A percentile compares a stretch with the other conserved stretches of the same genome.
Conservation (phyloP, 2,329 filamentous ascomycete species). For the Herpotrichia juniperi region DNA sequence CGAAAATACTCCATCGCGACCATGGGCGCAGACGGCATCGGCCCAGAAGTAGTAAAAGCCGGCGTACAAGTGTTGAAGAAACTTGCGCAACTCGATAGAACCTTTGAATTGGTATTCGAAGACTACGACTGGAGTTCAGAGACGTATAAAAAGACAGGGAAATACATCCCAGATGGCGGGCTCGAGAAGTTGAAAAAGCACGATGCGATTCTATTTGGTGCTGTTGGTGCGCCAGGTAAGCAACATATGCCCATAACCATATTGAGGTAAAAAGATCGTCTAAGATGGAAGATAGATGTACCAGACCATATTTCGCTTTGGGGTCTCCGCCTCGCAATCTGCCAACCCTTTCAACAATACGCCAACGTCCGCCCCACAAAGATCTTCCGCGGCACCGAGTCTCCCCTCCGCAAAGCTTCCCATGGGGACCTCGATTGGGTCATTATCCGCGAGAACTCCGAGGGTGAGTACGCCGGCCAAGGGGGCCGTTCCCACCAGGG, state of each 20-base stretch:
- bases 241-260: too few species aligned
- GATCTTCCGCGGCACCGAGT: conserved; percentile 65
- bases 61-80: conserved; percentile 67
- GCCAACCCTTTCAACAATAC: conserved; percentile 62
- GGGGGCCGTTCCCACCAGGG: conserved; percentile 66
- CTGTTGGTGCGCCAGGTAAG: too few species aligned
- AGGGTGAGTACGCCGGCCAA: conserved; percentile 70
- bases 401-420: conserved; percentile 60
- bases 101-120: conserved; percentile 66
- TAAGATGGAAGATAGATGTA: conserved; percentile 48
- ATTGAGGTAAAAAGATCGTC: too few species aligned
- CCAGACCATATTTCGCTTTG: conserved; percentile 64
- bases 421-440: conserved; percentile 70
- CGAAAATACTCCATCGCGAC: conserved; percentile 38
- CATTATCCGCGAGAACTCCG: conserved; percentile 70
- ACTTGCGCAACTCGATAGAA: conserved; percentile 57
- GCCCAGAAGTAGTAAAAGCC: conserved; percentile 69
- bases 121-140: conserved; percentile 72
- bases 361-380: conserved; percentile 65
- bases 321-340: conserved; percentile 62
- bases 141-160: conserved; percentile 68
- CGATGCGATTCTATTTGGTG: conserved; percentile 65
- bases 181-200: conserved; percentile 57
- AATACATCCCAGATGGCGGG: conserved; percentile 61
- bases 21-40: conserved; percentile 74